phyloP scores from a whole-genome alignment of 345 rosid genomes.

The Eucalyptus polyanthemos region DNA sequence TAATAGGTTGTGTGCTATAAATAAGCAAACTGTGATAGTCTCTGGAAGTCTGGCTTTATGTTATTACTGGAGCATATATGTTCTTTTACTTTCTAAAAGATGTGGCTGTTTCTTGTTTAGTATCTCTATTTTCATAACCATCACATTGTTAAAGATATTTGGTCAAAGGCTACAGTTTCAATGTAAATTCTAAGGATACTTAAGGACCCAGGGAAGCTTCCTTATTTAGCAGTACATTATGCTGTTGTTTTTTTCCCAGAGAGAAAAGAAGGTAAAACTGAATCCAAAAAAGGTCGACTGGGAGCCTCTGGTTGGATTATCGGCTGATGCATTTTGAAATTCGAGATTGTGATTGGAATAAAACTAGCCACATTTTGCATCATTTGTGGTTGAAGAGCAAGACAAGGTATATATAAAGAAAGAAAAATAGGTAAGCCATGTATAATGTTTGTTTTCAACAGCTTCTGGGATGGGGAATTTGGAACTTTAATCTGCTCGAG shows the following conservation, averaged over 20 bases:
- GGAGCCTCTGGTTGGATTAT: not conserved
- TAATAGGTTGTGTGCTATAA: constrained; percentile 2
- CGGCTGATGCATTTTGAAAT: not conserved
- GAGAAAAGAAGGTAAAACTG: not conserved
- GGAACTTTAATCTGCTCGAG: not conserved
- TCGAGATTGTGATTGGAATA: not conserved
- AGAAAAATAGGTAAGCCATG: not conserved
- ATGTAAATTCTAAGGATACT: not conserved
- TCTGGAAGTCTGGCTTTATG: not conserved
- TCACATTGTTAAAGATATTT: not conserved
- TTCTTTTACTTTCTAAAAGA: not conserved
- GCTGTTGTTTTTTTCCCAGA: not conserved
- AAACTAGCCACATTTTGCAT: not conserved
- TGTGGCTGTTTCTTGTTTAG: not conserved
- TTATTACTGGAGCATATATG: not conserved
- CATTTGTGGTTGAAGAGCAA: not conserved
- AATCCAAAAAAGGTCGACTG: not conserved
- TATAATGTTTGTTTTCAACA: not conserved
- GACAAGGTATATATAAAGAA: not conserved
- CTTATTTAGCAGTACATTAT: not conserved
- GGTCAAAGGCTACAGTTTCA: not conserved
- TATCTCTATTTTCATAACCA: not conserved
- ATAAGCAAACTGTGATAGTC: not conserved
- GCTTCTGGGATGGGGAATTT: not conserved
- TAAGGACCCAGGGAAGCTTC: not conserved